Evolutionary conservation across 805 yeast species (phyloP).

Genomic region (Nematodospora valgi): DNA sequence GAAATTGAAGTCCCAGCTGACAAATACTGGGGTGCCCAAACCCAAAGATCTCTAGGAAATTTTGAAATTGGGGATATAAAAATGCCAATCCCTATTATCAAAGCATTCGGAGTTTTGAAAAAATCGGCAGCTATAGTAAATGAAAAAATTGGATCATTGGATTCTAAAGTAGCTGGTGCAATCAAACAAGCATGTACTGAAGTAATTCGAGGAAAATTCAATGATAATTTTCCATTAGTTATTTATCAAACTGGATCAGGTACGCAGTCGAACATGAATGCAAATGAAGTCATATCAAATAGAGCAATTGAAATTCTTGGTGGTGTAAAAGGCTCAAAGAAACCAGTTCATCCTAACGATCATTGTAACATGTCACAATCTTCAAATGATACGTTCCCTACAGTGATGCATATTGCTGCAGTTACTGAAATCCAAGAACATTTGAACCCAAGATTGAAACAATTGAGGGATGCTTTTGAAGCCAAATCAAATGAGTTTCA

Average conservation of each 20-base stretch:
- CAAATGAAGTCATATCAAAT: slow-evolving; percentile 38
- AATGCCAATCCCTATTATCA: slow-evolving; percentile 34
- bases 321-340: slow-evolving; percentile 34
- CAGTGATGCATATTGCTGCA: slow-evolving; percentile 42
- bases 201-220: slow-evolving; percentile 36
- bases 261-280: slow-evolving; percentile 39
- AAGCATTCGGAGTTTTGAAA: slow-evolving; percentile 36
- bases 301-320: slow-evolving; percentile 39
- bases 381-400: slow-evolving; percentile 39
- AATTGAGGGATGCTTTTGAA: slow-evolving; percentile 31
- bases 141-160: slow-evolving; percentile 30
- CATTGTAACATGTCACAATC: slow-evolving; percentile 40
- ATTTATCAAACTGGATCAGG: slow-evolving; percentile 41
- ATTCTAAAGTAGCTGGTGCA: slow-evolving; percentile 28
- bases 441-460: slow-evolving; percentile 30
- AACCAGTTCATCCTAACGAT: slow-evolving; percentile 39
- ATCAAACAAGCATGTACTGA: slow-evolving; percentile 36
- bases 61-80: slow-evolving; percentile 36
- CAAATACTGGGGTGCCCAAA: slow-evolving; percentile 39
- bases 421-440: slow-evolving; percentile 28
- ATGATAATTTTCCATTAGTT: slow-evolving; percentile 39
- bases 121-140: slow-evolving; percentile 38
- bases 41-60: slow-evolving; percentile 35
- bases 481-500: slow-evolving; percentile 29
- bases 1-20: slow-evolving; percentile 31